Evolutionary conservation across 2,329 filamentous ascomycete genomes (phyloP).

Genomic region (Trichoderma sp.): DNA sequence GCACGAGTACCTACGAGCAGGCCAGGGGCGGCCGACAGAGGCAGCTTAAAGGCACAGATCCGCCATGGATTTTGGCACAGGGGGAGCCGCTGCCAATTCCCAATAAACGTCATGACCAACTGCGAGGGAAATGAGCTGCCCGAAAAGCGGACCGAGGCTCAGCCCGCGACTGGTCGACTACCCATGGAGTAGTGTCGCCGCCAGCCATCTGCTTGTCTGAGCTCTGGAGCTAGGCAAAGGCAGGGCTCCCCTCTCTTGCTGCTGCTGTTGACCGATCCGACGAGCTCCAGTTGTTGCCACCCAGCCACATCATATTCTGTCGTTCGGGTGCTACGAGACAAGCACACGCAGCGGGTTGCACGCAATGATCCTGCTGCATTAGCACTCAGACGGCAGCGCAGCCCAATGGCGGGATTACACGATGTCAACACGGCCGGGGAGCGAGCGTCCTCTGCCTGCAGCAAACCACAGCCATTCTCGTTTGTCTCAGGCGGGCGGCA

Average conservation of each 20-base stretch:
- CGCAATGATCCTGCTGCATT: slow-evolving; percentile 26
- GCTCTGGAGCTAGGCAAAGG: slow-evolving; percentile 5
- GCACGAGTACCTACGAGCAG: neutral
- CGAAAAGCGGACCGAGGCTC: slow-evolving; percentile 25
- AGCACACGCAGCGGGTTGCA: slow-evolving; percentile 1
- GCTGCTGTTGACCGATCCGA: slow-evolving; percentile 4
- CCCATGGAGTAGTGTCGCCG: neutral
- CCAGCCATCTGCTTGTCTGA: slow-evolving; percentile 19
- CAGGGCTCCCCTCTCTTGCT: neutral
- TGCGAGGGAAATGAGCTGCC: slow-evolving; percentile 24
- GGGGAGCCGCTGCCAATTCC: slow-evolving; percentile 10
- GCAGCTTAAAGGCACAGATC: slow-evolving; percentile 23
- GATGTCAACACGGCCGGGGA: slow-evolving; percentile 34
- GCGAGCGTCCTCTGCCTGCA: slow-evolving; percentile 24
- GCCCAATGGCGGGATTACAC: slow-evolving; percentile 41
- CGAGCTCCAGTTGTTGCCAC: slow-evolving; percentile 4
- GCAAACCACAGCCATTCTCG: slow-evolving; percentile 7
- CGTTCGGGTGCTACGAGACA: slow-evolving; percentile 15
- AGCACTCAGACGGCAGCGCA: slow-evolving; percentile 32
- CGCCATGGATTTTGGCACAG: slow-evolving; percentile 15
- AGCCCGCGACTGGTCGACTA: slow-evolving; percentile 21
- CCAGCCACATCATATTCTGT: slow-evolving; percentile 18
- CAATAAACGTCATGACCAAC: slow-evolving; percentile 15
- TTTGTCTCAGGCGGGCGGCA: slow-evolving; percentile 24
- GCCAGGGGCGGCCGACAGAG: slow-evolving; percentile 20